Evolutionary conservation across 805 yeast genomes (phyloP), one percentile per base, ranked within the genome.

Genomic region (Metschnikowia sp.): DNA sequence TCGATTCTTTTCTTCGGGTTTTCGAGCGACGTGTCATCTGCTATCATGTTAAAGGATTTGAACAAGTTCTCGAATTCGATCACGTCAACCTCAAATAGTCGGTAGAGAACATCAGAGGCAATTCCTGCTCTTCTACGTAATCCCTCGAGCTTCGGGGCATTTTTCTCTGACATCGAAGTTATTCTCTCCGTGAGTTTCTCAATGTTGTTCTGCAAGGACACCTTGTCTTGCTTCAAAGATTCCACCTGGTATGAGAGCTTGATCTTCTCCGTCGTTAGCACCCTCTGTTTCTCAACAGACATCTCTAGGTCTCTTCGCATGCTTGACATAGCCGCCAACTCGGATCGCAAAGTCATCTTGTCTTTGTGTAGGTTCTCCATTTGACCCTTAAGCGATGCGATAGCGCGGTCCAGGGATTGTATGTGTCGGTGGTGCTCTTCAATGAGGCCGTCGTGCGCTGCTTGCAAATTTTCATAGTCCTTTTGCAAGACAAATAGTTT

Each of bases 11-110:
- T 68, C 19, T 74, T 70, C 8, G 88, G 85, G 45, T 82, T 86
- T n/a, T 68, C 66, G 13, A 83, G 72, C 0, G 88, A 83, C 3
- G 70, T 57, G 44, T 77, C 78, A 49, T 84, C 88, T 3, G 84
- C 70, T 2, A 83, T 73, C 51, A 76, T 75, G 35, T 77, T 74
- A 47, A 83, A 75, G 1, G 78, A 70, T 15, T 68, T 65, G 36
- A 82, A 66, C n/a, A 82, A 59, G 50, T 72, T 79, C 11, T 76
- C 72, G 39, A 81, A 74, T 49, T 76, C 78, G 5, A 69, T 63
- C 2, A 78, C 59, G 47, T 78, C 81, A 9, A 66, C 53, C 4
- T 60, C 62, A 11, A 70, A 62, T 3, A 81, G 49, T 36, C 70
- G 76, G 29, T 70, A 68, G 45, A 74, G 70, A 15, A 61, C 34